Percentiles rank a stretch among this genome's conserved stretches.
These are phyloP conservation scores for Zelonia costaricensis DNA, from an alignment of 208 protist species.

Conservation along the genomic window DNA sequence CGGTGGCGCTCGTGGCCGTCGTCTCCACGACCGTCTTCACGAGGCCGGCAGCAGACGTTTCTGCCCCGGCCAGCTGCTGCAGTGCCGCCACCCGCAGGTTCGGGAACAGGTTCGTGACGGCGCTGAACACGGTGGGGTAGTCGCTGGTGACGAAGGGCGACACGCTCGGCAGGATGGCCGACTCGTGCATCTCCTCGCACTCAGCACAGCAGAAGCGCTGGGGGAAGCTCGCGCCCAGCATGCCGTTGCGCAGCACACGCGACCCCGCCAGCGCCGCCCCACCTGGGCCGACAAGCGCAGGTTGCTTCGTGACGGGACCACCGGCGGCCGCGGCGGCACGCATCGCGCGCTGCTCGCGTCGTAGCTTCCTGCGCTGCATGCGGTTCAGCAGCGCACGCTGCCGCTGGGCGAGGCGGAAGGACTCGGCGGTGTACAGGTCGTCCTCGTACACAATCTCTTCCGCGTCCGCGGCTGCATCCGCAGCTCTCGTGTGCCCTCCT, in stretches of 20 bases:
- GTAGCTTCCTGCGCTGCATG: constrained; percentile 23
- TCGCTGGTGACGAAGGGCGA: constrained; percentile 31
- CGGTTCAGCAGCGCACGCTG: constrained; percentile 42
- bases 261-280: background rate
- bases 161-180: constrained; percentile 30
- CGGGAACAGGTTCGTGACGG: constrained; percentile 63
- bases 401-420: constrained; percentile 53
- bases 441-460: constrained; percentile 72
- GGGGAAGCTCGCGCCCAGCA: constrained; percentile 30
- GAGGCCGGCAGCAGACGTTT: constrained; percentile 22
- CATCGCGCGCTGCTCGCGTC: constrained; percentile 5
- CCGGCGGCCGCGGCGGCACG: background rate
- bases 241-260: constrained; percentile 9
- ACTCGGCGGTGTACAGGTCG: constrained; percentile 52
- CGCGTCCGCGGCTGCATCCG: constrained; percentile 4
- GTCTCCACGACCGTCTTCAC: constrained; percentile 15
- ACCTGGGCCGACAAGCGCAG: background rate
- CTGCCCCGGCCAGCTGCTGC: constrained; percentile 52
- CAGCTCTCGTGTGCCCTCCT: background rate
- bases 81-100: constrained; percentile 51
- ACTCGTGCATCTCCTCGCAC: constrained; percentile 48
- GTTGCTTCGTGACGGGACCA: background rate
- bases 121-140: constrained; percentile 37
- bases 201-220: constrained; percentile 71
- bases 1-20: background rate